phyloP scores from a whole-genome alignment of 257 asterid genomes.

The Gynochthodes officinalis region DNA sequence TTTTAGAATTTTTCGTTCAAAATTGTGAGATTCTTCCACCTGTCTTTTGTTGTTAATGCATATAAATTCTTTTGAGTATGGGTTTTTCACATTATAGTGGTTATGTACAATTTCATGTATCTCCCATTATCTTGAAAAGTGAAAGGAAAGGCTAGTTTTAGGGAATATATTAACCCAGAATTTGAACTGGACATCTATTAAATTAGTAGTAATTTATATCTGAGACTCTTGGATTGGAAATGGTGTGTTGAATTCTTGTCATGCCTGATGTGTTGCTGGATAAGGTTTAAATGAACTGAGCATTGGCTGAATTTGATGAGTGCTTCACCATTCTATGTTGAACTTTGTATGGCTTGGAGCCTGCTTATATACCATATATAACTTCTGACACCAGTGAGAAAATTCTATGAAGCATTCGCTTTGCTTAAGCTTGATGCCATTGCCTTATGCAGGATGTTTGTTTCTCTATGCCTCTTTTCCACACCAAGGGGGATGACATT shows the following conservation, averaged over 20 bases:
- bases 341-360: no score
- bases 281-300: no score
- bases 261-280: neutral
- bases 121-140: neutral
- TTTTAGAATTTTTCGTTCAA: neutral
- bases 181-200: neutral
- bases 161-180: neutral
- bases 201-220: neutral
- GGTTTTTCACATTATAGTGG: neutral
- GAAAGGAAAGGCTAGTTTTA: neutral
- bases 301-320: neutral
- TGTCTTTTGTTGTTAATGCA: neutral
- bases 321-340: neutral
- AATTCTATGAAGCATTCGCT: neutral
- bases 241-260: neutral
- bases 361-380: neutral
- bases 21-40: neutral
- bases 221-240: neutral
- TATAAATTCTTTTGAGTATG: neutral
- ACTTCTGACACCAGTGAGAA: neutral
- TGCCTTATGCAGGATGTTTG: constrained; percentile 58
- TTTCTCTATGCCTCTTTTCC: constrained; percentile 88
- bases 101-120: neutral
- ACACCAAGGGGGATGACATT: constrained; percentile 70
- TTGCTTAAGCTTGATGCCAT: constrained; percentile 17